Conservation (phyloP, 495 filamentous ascomycete genomes). For the Immersiella caudata region DNA sequence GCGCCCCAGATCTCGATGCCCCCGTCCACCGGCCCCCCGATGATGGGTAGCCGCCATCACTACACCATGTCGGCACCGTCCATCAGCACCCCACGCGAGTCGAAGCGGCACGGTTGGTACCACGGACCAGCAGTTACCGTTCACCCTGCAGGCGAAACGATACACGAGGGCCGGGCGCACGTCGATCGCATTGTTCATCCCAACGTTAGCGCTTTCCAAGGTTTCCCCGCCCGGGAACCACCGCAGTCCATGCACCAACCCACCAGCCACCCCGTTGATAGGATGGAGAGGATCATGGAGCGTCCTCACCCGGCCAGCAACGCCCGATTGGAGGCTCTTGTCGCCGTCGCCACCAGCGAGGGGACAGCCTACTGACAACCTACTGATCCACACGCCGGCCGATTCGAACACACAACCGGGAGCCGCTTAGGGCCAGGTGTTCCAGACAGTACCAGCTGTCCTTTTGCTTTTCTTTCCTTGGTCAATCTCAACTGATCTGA, state of each 20-base stretch:
- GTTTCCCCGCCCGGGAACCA: constrained; percentile 47
- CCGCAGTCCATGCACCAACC: constrained; percentile 27
- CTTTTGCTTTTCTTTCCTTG: constrained; percentile 10
- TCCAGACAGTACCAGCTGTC: neutral
- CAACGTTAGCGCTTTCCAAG: constrained; percentile 48
- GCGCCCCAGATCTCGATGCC: constrained; percentile 19
- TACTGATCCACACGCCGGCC: too few relatives aligned
- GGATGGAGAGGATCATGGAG: constrained; percentile 38
- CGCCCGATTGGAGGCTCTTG: constrained; percentile 73
- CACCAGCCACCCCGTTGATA: constrained; percentile 21
- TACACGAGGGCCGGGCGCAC: constrained; percentile 42
- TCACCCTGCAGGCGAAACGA: constrained; percentile 38
- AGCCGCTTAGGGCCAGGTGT: neutral
- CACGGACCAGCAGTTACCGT: constrained; percentile 54
- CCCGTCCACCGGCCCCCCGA: constrained; percentile 11
- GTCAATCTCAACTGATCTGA: constrained; percentile 1
- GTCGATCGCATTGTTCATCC: constrained; percentile 55
- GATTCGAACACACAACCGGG: too few relatives aligned
- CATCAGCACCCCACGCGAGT: constrained; percentile 55
- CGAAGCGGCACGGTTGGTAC: constrained; percentile 71
- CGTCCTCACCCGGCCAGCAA: constrained; percentile 31
- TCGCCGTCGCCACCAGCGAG: constrained; percentile 87
- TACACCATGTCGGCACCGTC: constrained; percentile 57
- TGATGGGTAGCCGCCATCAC: constrained; percentile 40
- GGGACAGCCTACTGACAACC: constrained; percentile 53